Evolutionary conservation across 1,284 basidiomycete species (phyloP).

Genomic region (Entoloma clypeatum): DNA sequence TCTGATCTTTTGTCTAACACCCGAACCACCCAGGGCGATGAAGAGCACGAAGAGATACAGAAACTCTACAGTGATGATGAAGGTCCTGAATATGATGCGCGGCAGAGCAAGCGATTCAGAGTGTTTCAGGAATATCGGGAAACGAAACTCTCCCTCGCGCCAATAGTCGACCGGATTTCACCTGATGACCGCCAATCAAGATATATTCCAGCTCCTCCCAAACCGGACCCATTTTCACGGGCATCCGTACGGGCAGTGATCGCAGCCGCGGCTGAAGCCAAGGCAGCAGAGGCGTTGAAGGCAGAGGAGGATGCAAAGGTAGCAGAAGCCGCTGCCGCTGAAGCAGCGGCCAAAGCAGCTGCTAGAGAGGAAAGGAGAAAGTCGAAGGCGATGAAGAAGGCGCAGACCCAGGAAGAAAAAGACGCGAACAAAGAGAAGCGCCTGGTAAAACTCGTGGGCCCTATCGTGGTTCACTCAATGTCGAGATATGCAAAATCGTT

Average conservation of each 20-base stretch:
- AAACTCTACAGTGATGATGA: slow-evolving; percentile 6
- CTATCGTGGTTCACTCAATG: slow-evolving; percentile 89
- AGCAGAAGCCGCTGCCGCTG: slow-evolving; percentile 41
- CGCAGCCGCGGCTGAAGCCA: slow-evolving; percentile 42
- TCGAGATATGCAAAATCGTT: slow-evolving; percentile 82
- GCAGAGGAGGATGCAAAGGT: slow-evolving; percentile 34
- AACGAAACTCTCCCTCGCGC: too few relatives aligned
- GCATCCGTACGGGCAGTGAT: slow-evolving; percentile 40
- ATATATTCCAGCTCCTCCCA: background rate
- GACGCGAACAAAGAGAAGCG: slow-evolving; percentile 78
- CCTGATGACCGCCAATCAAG: background rate
- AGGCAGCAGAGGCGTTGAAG: slow-evolving; percentile 22
- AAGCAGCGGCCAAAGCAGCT: slow-evolving; percentile 35
- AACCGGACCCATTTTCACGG: slow-evolving; percentile 15
- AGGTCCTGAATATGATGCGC: slow-evolving; percentile 1
- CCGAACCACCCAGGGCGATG: slow-evolving; percentile 16
- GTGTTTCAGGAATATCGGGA: too few relatives aligned
- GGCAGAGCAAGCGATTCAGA: slow-evolving; percentile 2
- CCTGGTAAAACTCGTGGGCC: slow-evolving; percentile 80
- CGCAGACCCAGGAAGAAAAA: slow-evolving; percentile 49
- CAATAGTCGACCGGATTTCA: background rate
- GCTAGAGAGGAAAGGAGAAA: slow-evolving; percentile 34
- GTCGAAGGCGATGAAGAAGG: slow-evolving; percentile 35
- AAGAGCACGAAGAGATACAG: slow-evolving; percentile 15
- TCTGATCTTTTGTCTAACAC: background rate